phyloP scores from a whole-genome alignment of 257 asterid genomes.

The Solanum dulcamara region DNA sequence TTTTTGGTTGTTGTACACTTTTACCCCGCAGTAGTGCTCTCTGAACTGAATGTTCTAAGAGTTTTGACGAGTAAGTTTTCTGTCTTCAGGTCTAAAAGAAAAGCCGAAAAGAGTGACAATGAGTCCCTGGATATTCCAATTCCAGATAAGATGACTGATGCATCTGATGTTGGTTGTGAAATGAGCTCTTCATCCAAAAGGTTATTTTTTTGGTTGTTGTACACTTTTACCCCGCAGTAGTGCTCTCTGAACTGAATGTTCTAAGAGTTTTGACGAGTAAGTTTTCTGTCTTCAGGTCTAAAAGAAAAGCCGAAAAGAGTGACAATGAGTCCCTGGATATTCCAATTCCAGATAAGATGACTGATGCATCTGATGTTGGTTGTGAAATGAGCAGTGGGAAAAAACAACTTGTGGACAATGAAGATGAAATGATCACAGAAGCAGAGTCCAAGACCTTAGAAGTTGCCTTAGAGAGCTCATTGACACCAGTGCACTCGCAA shows the following conservation, averaged over 20 bases:
- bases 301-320: neutral
- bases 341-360: neutral
- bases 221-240: neutral
- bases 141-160: too few species aligned
- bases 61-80: too few species aligned
- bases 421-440: neutral
- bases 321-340: neutral
- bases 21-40: neutral
- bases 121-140: too few species aligned
- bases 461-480: neutral
- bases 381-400: neutral
- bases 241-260: neutral
- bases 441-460: neutral
- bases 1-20: neutral
- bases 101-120: too few species aligned
- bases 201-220: neutral
- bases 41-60: neutral
- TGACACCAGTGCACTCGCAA: neutral
- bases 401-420: neutral
- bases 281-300: neutral
- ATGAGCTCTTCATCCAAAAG: neutral
- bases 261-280: neutral
- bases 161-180: too few species aligned
- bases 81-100: too few species aligned
- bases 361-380: neutral